Evolutionary conservation across 768 basidiomycete species (phyloP).

Genomic region (Neoboletus subvelutipes): DNA sequence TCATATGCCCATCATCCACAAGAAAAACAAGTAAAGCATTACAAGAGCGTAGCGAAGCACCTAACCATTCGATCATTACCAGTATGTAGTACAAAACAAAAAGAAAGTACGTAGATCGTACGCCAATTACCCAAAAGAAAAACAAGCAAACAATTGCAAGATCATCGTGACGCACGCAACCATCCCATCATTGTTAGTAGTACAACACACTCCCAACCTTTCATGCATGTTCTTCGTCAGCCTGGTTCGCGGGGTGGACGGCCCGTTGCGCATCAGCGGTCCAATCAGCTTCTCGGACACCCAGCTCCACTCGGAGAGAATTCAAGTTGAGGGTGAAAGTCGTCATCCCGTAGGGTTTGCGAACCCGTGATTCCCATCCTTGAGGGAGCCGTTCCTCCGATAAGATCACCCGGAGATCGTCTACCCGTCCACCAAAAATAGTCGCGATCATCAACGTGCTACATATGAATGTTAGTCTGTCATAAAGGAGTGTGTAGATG

Average conservation of each 20-base stretch:
- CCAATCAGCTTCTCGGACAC: constrained; percentile 18
- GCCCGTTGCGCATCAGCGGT: not conserved
- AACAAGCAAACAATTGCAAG: not conserved
- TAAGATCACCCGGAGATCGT: constrained; percentile 53
- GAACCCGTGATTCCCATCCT: constrained; percentile 65
- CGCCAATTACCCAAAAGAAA: not conserved
- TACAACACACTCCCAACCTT: not conserved
- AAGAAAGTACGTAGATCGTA: not conserved
- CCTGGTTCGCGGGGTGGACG: not conserved
- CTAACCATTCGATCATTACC: too few species aligned
- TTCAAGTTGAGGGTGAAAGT: constrained; percentile 49
- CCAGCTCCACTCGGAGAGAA: constrained; percentile 1
- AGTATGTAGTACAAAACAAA: not conserved
- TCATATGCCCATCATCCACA: not conserved
- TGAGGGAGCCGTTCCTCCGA: constrained; percentile 66
- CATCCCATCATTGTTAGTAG: not conserved
- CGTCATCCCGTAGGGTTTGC: constrained; percentile 56
- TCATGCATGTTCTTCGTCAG: not conserved
- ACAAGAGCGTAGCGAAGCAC: not conserved
- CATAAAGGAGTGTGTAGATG: not conserved
- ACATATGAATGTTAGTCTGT: not conserved
- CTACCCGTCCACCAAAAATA: constrained; percentile 61
- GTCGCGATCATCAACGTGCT: constrained; percentile 20
- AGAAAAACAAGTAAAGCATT: not conserved
- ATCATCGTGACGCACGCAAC: not conserved